A percentile compares a stretch with the other conserved stretches of the same genome.
Conservation (phyloP, 2,329 filamentous ascomycete species). For the Colletotrichum lupini region DNA sequence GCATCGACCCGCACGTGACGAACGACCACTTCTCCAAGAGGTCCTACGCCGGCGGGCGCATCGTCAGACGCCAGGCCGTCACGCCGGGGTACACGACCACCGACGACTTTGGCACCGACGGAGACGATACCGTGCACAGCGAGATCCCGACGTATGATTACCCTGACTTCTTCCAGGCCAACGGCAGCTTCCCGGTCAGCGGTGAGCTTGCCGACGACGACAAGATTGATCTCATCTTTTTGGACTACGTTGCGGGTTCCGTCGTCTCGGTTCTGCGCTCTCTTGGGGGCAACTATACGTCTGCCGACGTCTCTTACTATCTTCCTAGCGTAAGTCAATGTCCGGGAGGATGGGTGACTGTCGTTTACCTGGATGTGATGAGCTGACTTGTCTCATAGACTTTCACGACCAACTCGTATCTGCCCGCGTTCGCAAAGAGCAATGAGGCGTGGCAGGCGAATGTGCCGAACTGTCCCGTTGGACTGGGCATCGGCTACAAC, state of each 20-base stretch:
- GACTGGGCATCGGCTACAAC: conserved; percentile 6
- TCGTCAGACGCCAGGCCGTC: conserved; percentile 56
- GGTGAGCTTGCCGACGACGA: conserved; percentile 39
- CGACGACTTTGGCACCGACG: conserved; percentile 66
- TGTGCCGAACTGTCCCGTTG: conserved; percentile 21
- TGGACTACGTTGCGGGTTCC: conserved; percentile 19
- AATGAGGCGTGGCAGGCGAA: conserved; percentile 12
- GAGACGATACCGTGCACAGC: conserved; percentile 65
- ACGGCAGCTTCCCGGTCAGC: conserved; percentile 57
- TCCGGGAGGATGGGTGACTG: neutral
- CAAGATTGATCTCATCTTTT: conserved; percentile 21
- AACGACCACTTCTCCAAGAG: conserved; percentile 22
- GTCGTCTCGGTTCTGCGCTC: conserved; percentile 18
- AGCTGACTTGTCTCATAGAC: conserved; percentile 3
- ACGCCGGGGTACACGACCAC: conserved; percentile 64
- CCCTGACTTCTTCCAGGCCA: conserved; percentile 62
- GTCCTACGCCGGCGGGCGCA: conserved; percentile 11
- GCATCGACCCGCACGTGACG: conserved; percentile 18
- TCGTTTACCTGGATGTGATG: neutral
- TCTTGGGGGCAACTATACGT: conserved; percentile 15
- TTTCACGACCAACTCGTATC: conserved; percentile 22
- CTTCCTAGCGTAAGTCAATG: conserved; percentile 8
- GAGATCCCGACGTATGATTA: conserved; percentile 57
- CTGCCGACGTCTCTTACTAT: conserved; percentile 16
- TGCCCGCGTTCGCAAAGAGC: conserved; percentile 10